phyloP scores from a whole-genome alignment of 2,329 filamentous ascomycete species.

The Catunica adiposa region DNA sequence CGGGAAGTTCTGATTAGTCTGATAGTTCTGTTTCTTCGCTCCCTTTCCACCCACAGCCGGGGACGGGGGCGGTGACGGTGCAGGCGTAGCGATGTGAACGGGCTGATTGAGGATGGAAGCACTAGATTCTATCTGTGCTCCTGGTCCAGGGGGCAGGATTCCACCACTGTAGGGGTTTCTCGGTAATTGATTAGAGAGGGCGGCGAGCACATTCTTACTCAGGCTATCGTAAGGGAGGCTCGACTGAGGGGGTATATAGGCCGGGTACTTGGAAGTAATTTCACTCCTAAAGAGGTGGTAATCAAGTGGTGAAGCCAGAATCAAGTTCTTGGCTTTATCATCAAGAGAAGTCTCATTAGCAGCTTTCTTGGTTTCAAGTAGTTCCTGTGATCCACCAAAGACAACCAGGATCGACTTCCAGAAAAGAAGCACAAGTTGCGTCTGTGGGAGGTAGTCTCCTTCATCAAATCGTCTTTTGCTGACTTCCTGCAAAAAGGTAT shows the following conservation, averaged over 20 bases:
- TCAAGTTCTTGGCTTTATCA: constrained; percentile 54
- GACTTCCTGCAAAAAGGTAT: constrained; percentile 53
- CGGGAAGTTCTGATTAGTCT: constrained; percentile 96
- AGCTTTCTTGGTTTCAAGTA: constrained; percentile 56
- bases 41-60: constrained; percentile 76
- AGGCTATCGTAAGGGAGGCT: constrained; percentile 75
- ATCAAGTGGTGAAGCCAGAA: constrained; percentile 85
- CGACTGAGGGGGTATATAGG: constrained; percentile 78
- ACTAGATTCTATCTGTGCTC: constrained; percentile 39
- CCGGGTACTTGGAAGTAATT: constrained; percentile 92
- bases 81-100: constrained; percentile 96
- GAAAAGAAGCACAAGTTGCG: constrained; percentile 61
- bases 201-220: constrained; percentile 78
- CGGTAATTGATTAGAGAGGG: constrained; percentile 57
- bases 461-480: constrained; percentile 59
- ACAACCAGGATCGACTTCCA: constrained; percentile 84
- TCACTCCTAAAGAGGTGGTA: constrained; percentile 95
- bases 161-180: constrained; percentile 43
- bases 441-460: constrained; percentile 42
- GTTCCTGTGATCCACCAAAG: constrained; percentile 63
- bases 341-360: constrained; percentile 44
- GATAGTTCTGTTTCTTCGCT: constrained; percentile 97
- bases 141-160: constrained; percentile 40
- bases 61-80: constrained; percentile 86
- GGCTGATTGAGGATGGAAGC: constrained; percentile 80